Evolutionary conservation across 495 filamentous ascomycete genomes (phyloP).

Genomic region (Bathelium albidoporum): DNA sequence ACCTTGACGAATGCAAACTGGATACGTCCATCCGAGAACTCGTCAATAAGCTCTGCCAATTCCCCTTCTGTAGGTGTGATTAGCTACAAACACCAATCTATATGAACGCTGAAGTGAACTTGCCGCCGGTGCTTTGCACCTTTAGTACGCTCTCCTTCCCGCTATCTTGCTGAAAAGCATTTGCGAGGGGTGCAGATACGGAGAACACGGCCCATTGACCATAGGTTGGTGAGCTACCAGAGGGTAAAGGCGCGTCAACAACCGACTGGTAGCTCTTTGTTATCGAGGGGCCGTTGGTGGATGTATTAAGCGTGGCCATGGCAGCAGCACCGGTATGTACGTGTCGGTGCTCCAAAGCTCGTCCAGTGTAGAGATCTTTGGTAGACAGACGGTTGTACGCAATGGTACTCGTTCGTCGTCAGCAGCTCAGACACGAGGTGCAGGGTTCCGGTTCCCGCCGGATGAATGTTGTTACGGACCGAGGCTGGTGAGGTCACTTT

Average conservation of each 20-base stretch:
- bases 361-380: too few species aligned
- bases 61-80: constrained; percentile 62
- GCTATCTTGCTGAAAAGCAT: constrained; percentile 75
- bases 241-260: constrained; percentile 58
- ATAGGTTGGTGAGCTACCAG: constrained; percentile 59
- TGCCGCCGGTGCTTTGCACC: constrained; percentile 83
- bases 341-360: neutral
- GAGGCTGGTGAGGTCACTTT: neutral
- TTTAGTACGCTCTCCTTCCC: constrained; percentile 91
- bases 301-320: constrained; percentile 92
- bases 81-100: constrained; percentile 6
- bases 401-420: too few species aligned
- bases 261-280: constrained; percentile 85
- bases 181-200: constrained; percentile 80
- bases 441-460: constrained; percentile 4
- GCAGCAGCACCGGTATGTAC: neutral
- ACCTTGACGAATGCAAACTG: constrained; percentile 97
- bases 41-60: constrained; percentile 85
- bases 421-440: constrained; percentile 13
- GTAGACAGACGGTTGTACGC: too few species aligned
- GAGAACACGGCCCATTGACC: constrained; percentile 86
- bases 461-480: neutral
- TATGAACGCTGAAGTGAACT: neutral
- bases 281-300: constrained; percentile 82
- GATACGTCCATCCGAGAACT: constrained; percentile 91